Evolutionary conservation across 1,139 yeast species (phyloP).

Genomic region (Kurtzmaniella quercitrusa): DNA sequence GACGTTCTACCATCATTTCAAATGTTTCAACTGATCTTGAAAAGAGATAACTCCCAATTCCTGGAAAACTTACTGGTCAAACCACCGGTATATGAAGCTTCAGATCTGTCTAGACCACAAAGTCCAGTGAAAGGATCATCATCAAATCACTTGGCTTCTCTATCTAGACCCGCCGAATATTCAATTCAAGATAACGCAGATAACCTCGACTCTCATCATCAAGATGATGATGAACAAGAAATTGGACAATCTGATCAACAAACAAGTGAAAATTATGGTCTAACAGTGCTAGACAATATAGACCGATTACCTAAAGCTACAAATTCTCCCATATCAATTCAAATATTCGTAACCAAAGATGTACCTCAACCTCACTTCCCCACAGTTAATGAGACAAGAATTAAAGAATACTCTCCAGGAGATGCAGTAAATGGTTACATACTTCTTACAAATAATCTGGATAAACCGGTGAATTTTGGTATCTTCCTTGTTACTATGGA

Average conservation of each 20-base stretch:
- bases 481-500: conserved; percentile 44
- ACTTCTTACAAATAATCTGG: conserved; percentile 34
- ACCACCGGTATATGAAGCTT: conserved; percentile 42
- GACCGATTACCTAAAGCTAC: conserved; percentile 34
- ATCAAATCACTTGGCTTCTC: background rate
- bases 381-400: conserved; percentile 38
- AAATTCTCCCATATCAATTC: conserved; percentile 39
- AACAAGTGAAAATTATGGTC: conserved; percentile 27
- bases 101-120: conserved; percentile 22
- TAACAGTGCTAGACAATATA: conserved; percentile 43
- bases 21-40: conserved; percentile 55
- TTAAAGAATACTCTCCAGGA: conserved; percentile 43
- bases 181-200: background rate
- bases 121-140: background rate
- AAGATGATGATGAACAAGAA: background rate
- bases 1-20: conserved; percentile 63
- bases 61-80: conserved; percentile 30
- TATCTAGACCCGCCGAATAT: background rate
- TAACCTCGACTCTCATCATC: background rate
- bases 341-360: conserved; percentile 39
- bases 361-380: conserved; percentile 33
- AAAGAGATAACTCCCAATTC: conserved; percentile 43
- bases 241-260: background rate
- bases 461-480: conserved; percentile 39
- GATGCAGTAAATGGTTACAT: conserved; percentile 37